Conservation (phyloP, 2,329 filamentous ascomycete species). For the Calonectria hongkongensis region DNA sequence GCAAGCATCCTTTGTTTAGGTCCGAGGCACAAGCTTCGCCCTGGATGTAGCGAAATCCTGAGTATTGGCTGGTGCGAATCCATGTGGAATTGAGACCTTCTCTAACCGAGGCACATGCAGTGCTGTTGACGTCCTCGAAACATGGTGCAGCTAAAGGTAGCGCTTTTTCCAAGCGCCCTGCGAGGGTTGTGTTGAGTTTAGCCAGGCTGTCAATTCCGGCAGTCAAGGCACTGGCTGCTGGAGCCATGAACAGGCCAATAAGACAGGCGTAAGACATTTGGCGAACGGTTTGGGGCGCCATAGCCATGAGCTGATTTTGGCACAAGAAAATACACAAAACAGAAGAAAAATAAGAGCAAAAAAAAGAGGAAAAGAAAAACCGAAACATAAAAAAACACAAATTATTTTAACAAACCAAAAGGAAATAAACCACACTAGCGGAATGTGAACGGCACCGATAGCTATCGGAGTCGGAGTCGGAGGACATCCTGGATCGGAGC, state of each 20-base stretch:
- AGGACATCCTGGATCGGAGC: not conserved
- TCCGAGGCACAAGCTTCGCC: not conserved
- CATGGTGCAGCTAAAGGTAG: not conserved
- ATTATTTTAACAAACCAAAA: not conserved
- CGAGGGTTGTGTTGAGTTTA: not conserved
- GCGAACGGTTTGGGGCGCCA: not conserved
- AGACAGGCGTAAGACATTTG: not conserved
- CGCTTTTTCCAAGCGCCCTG: not conserved
- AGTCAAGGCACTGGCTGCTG: not conserved
- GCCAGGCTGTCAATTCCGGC: not conserved
- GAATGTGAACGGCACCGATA: not conserved
- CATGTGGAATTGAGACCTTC: constrained; percentile 3
- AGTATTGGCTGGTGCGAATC: constrained; percentile 5
- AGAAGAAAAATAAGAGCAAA: no score
- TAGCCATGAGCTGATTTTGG: not conserved
- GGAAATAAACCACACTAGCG: not conserved
- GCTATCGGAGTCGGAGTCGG: constrained; percentile 2
- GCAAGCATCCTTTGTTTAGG: not conserved
- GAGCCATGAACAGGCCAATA: not conserved
- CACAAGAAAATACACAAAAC: not conserved
- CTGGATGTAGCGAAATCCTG: constrained; percentile 4
- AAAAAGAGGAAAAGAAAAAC: not conserved
- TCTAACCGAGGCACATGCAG: constrained; percentile 3
- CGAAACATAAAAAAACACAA: not conserved
- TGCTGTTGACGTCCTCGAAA: not conserved